Conservation (phyloP, 2,329 filamentous ascomycete species). For the Zasmidium angulare region DNA sequence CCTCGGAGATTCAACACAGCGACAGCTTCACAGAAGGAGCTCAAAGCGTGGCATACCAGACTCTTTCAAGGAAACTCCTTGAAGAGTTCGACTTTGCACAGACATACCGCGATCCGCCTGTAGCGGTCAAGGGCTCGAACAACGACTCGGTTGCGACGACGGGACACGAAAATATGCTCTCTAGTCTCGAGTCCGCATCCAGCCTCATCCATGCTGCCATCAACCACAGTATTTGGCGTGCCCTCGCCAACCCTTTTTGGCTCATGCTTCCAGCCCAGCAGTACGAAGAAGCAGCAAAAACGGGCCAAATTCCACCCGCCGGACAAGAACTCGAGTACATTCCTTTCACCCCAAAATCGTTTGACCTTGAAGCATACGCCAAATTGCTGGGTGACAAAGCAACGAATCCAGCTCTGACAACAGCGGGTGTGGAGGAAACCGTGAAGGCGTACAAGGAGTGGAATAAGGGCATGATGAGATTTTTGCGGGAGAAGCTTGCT, state of each 20-base stretch:
- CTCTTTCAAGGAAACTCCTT: neutral
- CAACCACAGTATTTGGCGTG: slow-evolving; percentile 12
- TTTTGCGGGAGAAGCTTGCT: slow-evolving; percentile 57
- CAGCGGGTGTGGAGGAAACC: slow-evolving; percentile 12
- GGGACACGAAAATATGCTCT: neutral
- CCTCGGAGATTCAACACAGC: slow-evolving; percentile 9
- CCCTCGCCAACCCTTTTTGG: slow-evolving; percentile 10
- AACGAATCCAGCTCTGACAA: slow-evolving; percentile 12
- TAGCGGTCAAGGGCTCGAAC: neutral
- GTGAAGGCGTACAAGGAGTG: slow-evolving; percentile 22
- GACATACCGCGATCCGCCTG: slow-evolving; percentile 8
- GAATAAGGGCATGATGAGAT: slow-evolving; percentile 50
- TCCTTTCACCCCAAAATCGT: slow-evolving; percentile 16
- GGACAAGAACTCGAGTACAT: slow-evolving; percentile 7
- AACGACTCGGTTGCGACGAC: neutral
- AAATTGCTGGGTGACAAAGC: slow-evolving; percentile 11
- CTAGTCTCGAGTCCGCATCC: neutral
- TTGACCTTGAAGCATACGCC: slow-evolving; percentile 8
- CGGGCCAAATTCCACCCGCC: slow-evolving; percentile 4
- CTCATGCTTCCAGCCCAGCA: slow-evolving; percentile 6
- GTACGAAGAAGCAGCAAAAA: slow-evolving; percentile 4
- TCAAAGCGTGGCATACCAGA: slow-evolving; percentile 5
- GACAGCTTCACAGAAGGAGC: slow-evolving; percentile 8
- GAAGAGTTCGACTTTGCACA: slow-evolving; percentile 13
- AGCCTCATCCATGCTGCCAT: slow-evolving; percentile 6